phyloP scores from a whole-genome alignment of 495 filamentous ascomycete species.

The Aspergillus funiculosus region DNA sequence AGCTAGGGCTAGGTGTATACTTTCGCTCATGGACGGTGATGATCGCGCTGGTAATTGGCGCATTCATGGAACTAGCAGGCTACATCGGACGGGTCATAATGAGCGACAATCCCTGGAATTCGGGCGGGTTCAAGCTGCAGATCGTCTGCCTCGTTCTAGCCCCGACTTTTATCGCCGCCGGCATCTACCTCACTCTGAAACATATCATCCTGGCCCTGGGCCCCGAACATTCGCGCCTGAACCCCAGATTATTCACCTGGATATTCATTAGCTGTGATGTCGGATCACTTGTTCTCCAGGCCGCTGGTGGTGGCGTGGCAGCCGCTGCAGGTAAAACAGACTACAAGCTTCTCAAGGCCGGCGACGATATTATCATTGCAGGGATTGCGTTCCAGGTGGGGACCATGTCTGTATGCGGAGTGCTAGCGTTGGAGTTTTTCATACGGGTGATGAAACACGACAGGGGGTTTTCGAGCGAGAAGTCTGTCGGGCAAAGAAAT shows the following conservation, averaged over 20 bases:
- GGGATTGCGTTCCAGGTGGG: constrained; percentile 66
- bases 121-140: constrained; percentile 56
- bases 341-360: constrained; percentile 5
- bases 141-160: constrained; percentile 62
- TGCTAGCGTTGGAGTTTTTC: constrained; percentile 46
- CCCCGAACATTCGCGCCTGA: constrained; percentile 16
- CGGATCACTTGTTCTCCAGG: constrained; percentile 15
- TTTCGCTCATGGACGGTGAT: constrained; percentile 59
- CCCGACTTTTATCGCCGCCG: constrained; percentile 54
- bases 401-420: constrained; percentile 55
- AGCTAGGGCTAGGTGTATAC: constrained; percentile 47
- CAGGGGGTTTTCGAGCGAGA: constrained; percentile 23
- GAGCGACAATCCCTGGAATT: constrained; percentile 55
- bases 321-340: constrained; percentile 26
- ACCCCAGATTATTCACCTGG: constrained; percentile 17
- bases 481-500: constrained; percentile 17
- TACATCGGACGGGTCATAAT: constrained; percentile 58
- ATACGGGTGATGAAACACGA: constrained; percentile 36
- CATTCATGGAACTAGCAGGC: constrained; percentile 44
- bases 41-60: constrained; percentile 45
- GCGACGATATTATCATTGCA: constrained; percentile 61
- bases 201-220: constrained; percentile 17
- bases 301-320: constrained; percentile 15
- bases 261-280: constrained; percentile 18
- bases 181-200: constrained; percentile 18